These are phyloP conservation scores for Penicillium mononematosum DNA, from an alignment of 495 filamentous ascomycete species.

Conservation along the genomic window DNA sequence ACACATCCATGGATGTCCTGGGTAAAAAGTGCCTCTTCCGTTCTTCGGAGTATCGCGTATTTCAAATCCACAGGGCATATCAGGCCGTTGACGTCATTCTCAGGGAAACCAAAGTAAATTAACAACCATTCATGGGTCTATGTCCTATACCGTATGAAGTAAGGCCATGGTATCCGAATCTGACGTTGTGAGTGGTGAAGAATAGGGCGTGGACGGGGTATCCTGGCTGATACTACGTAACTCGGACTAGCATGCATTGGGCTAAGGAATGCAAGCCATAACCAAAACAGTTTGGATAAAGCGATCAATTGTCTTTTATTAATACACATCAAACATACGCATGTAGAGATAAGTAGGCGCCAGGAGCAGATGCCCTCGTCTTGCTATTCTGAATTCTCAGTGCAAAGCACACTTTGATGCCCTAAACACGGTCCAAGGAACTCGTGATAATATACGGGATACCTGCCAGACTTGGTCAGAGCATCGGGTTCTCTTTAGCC, in stretches of 20 bases:
- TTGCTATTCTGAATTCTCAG: not conserved
- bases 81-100: not conserved
- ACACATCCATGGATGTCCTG: too few relatives aligned
- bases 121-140: not conserved
- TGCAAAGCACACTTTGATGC: not conserved
- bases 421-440: not conserved
- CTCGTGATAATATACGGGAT: not conserved
- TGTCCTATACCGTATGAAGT: not conserved
- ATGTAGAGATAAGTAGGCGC: not conserved
- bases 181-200: not conserved
- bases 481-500: not conserved
- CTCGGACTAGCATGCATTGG: not conserved
- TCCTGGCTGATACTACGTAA: not conserved
- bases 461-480: not conserved
- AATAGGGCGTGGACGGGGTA: not conserved
- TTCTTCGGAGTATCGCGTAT: not conserved
- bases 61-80: too few relatives aligned
- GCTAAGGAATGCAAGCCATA: slow-evolving; percentile 6
- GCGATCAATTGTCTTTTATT: not conserved
- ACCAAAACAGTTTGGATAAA: not conserved
- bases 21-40: not conserved
- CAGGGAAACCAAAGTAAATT: not conserved
- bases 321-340: not conserved
- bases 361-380: not conserved
- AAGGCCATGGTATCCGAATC: not conserved